These are phyloP conservation scores for Cutaneotrichosporon sp. DNA, from an alignment of 1,284 basidiomycete species.

Conservation along the genomic window DNA sequence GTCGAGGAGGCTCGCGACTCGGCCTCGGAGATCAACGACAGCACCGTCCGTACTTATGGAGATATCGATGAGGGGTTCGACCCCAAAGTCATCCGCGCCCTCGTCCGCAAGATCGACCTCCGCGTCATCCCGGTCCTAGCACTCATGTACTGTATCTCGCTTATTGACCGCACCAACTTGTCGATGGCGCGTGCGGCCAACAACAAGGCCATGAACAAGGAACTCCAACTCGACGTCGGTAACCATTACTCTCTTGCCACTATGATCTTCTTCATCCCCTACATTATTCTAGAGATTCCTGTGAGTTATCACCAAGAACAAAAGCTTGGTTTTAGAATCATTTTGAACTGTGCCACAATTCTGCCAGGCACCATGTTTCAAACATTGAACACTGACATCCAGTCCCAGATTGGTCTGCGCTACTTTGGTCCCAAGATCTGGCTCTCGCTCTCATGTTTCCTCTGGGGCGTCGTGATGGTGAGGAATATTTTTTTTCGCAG, in stretches of 20 bases:
- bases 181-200: constrained; percentile 37
- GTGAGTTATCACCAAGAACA: constrained; percentile 13
- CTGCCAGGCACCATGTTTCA: neutral
- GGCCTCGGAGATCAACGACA: neutral
- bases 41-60: too few relatives aligned
- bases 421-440: constrained; percentile 24
- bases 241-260: constrained; percentile 49
- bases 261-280: constrained; percentile 48
- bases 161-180: constrained; percentile 42
- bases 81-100: constrained; percentile 10
- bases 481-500: neutral
- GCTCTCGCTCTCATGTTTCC: constrained; percentile 23
- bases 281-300: constrained; percentile 50
- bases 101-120: constrained; percentile 20
- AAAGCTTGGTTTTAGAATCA: neutral
- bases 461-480: constrained; percentile 48
- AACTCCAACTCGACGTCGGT: constrained; percentile 38
- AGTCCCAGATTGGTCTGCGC: constrained; percentile 32
- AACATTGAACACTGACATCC: constrained; percentile 19
- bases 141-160: constrained; percentile 22
- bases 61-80: constrained; percentile 25
- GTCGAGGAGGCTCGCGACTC: constrained; percentile 1
- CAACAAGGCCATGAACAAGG: constrained; percentile 29
- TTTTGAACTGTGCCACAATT: too few relatives aligned
- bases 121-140: constrained; percentile 24